Evolutionary conservation across 2,329 filamentous ascomycete species (phyloP), one percentile per base, ranked within the genome.

Genomic region (Aspergillus thermomutatus): DNA sequence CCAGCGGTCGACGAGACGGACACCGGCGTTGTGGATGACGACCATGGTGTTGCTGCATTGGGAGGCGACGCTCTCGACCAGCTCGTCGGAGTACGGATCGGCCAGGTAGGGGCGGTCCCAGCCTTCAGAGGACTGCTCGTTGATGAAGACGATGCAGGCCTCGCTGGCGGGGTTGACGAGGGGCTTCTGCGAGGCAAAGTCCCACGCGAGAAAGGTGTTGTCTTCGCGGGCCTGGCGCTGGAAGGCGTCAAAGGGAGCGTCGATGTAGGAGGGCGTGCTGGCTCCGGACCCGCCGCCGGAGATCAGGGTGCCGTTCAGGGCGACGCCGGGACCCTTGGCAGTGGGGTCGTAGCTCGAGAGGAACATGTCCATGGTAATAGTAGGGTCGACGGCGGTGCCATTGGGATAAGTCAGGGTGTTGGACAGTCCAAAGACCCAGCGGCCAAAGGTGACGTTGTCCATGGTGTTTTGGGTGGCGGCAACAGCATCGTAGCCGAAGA

Each of bases 1-100:
- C 73, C 83, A 88, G 1, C 75, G 75, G 37, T 59, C 57, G 0
- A 87, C 81, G 0, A 86, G 71, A 3, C 85, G 78, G 11, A 80
- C 75, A 0, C 86, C 86, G 1, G 84, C 83, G 45, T 86, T 87
- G 69, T 88, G 86, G 4, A 88, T 77, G 1, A 87, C 76, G 0
- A 88, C 86, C 28, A 88, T 78, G 1, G 86, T 87, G 57, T 84
- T 86, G 60, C 76, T 79, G 71, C 84, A 88, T n/a, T 76, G 74
- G 6, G 77, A 71, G 0, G 86, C 85, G 1, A 88, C 83, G 47
- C 80, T 77, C 3, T 72, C 69, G 52, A 88, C 79, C 0, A 88
- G 73, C 0, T 69, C 71, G 58, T 88, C 84, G 0, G 82, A 85
- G 2, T 69, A 66, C 10, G 60, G 46, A 48, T 77, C 73, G 3